Evolutionary conservation across 2,329 filamentous ascomycete genomes (phyloP), one percentile per base, ranked within the genome.

Genomic region (Arachnomyces sp.): DNA sequence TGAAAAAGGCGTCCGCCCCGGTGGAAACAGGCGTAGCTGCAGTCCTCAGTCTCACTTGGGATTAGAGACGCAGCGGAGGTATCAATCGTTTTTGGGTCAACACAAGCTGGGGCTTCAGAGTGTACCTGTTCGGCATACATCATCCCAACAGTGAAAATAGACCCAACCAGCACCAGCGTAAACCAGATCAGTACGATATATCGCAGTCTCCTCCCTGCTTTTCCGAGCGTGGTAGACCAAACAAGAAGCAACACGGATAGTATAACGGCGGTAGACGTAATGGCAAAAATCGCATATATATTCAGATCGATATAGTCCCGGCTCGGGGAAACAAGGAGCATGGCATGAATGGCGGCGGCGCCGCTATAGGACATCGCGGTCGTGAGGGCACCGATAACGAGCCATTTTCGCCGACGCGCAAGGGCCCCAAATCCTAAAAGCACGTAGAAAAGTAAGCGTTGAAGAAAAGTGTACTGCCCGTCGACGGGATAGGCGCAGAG

Each of bases 331-430:
- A 45, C 40, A 2, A 55, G 42, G 11, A 49, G 33, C 41, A 54
- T 46, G 33, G 49, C 45, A 18, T 55, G 53, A 5, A 55, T 44
- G 8, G 53, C 46, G 12, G 51, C 40, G 2, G 49, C 43, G 8
- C 47, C 52, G 3, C 50, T 46, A 29, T 54, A 55, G 13, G 51
- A 49, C 35, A 55, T 37, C 8, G 50, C 49, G 36, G 46, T 47
- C 14, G 49, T 49, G 28, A 55, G 47, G 20, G 53, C 53, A 9
- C 53, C 52, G 13, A 51, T 42, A 36, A 55, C 47, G 29, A 55
- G 48, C 53, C 53, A 55, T 47, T 49, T 44, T 13, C 43, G 44
- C 6, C 42, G 37, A 7, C 48, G 43, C 4, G 46, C 49, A 35
- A 55, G 46, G 16, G 54, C 48, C 28, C 50, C 49, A 28, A 53